A percentile compares a stretch with the other conserved stretches of the same genome.
phyloP scores from a whole-genome alignment of 2,329 filamentous ascomycete species.

The Aspergillus chevalieri region DNA sequence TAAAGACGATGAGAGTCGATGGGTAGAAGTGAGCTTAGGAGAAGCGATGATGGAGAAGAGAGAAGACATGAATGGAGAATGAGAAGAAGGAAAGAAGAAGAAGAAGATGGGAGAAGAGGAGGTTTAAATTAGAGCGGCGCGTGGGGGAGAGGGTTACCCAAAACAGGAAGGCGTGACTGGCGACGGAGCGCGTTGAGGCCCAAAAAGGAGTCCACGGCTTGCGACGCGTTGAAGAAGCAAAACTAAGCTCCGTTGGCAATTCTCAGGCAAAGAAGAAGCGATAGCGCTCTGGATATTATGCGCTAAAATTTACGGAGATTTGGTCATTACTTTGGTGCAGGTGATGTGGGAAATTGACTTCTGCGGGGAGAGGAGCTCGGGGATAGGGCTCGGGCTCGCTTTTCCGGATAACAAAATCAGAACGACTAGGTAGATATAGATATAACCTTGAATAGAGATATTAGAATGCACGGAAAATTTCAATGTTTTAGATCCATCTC shows the following conservation, averaged over 20 bases:
- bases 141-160: background rate
- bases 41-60: background rate
- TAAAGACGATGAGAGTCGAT: background rate
- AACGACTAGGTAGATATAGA: too few relatives aligned
- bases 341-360: too few relatives aligned
- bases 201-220: background rate
- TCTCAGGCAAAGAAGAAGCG: too few relatives aligned
- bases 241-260: too few relatives aligned
- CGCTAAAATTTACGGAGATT: too few relatives aligned
- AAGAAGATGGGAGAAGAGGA: background rate
- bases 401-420: too few relatives aligned
- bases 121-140: background rate
- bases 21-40: background rate
- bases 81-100: background rate
- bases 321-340: too few relatives aligned
- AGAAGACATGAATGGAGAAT: background rate
- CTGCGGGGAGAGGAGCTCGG: too few relatives aligned
- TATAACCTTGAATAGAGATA: too few relatives aligned
- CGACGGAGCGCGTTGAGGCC: background rate
- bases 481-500: background rate
- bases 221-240: background rate
- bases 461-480: too few relatives aligned
- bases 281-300: too few relatives aligned
- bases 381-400: too few relatives aligned
- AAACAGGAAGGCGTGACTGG: background rate